These are phyloP conservation scores for Stagonosporopsis chrysanthemi DNA, from an alignment of 2,329 filamentous ascomycete species.

Conservation along the genomic window DNA sequence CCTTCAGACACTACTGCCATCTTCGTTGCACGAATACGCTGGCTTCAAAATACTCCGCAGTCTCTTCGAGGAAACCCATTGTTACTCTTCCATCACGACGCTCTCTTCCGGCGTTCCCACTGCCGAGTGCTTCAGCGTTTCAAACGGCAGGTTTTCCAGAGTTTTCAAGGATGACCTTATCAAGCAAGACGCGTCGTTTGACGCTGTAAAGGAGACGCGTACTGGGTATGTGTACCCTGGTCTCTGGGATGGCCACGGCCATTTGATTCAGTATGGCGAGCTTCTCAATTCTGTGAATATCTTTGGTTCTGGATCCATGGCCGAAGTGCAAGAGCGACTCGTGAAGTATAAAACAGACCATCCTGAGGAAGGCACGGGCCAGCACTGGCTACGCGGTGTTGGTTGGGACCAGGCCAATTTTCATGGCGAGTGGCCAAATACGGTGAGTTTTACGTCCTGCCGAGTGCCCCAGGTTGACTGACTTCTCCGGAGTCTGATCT, in stretches of 20 bases:
- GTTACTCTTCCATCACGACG: slow-evolving; percentile 57
- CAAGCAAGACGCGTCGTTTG: slow-evolving; percentile 34
- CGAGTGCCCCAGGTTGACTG: neutral
- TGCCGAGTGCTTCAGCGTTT: slow-evolving; percentile 64
- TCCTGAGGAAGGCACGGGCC: slow-evolving; percentile 60
- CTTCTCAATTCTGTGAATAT: slow-evolving; percentile 71
- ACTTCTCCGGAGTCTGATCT: slow-evolving; percentile 61
- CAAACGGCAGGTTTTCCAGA: slow-evolving; percentile 59
- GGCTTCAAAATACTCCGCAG: slow-evolving; percentile 33
- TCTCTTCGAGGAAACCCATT: slow-evolving; percentile 46
- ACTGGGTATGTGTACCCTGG: slow-evolving; percentile 69
- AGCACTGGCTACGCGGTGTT: slow-evolving; percentile 70
- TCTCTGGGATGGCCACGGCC: slow-evolving; percentile 75
- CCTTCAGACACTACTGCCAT: slow-evolving; percentile 25
- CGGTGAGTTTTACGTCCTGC: neutral
- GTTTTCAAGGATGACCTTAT: slow-evolving; percentile 51
- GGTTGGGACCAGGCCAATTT: slow-evolving; percentile 75
- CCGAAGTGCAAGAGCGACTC: slow-evolving; percentile 63
- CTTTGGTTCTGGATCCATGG: slow-evolving; percentile 64
- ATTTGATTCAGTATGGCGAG: slow-evolving; percentile 71
- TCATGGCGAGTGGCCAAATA: slow-evolving; percentile 66
- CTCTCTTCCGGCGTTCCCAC: slow-evolving; percentile 48
- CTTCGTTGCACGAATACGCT: slow-evolving; percentile 25
- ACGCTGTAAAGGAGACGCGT: slow-evolving; percentile 41
- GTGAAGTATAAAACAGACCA: slow-evolving; percentile 60